These are phyloP conservation scores for Glarea lozoyensis DNA, from an alignment of 495 filamentous ascomycete species.

Conservation along the genomic window DNA sequence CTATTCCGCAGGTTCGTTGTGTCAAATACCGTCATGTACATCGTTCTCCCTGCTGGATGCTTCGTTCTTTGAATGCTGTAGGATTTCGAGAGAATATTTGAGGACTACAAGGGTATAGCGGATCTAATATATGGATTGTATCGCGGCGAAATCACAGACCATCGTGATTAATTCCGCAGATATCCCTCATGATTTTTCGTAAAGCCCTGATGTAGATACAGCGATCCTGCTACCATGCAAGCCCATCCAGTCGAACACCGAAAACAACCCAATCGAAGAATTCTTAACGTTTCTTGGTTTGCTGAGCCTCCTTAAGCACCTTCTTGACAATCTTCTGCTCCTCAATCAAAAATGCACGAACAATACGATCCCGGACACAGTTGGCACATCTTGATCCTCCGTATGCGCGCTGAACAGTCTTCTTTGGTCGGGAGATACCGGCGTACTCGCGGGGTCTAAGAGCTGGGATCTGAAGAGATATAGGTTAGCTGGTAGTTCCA, in stretches of 20 bases:
- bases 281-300: constrained; percentile 41
- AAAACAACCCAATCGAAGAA: constrained; percentile 15
- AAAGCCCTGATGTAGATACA: constrained; percentile 20
- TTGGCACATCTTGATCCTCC: constrained; percentile 96
- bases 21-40: too few relatives aligned
- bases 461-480: constrained; percentile 66
- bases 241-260: constrained; percentile 18
- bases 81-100: too few relatives aligned
- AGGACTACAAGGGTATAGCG: too few relatives aligned
- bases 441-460: constrained; percentile 97
- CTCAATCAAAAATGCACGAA: constrained; percentile 97
- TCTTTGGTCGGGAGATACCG: constrained; percentile 91
- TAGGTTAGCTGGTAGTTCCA: too few relatives aligned
- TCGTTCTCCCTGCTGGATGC: too few relatives aligned
- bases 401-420: constrained; percentile 97
- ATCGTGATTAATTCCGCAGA: too few relatives aligned
- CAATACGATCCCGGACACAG: constrained; percentile 95
- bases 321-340: constrained; percentile 99
- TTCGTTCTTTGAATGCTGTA: too few relatives aligned
- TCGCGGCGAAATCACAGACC: too few relatives aligned
- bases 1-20: too few relatives aligned
- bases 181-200: constrained; percentile 17
- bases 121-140: too few relatives aligned
- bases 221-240: constrained; percentile 23
- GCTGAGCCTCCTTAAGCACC: constrained; percentile 91